Base-by-base conservation (phyloP, 768 basidiomycete species). In the Suillus weaverae region DNA sequence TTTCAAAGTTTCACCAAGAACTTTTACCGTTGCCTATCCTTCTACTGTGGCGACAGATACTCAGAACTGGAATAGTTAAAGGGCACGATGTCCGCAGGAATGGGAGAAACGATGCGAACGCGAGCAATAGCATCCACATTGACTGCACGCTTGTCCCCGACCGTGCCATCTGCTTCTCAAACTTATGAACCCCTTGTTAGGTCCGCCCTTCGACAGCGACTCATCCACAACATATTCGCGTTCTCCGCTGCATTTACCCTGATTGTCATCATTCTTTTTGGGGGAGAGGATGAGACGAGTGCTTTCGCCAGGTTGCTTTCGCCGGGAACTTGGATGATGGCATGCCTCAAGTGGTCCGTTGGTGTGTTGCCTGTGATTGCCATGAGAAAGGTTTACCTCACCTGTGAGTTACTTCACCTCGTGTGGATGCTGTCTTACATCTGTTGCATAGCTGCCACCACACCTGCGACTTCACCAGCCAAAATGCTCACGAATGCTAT, bases 161-260 rank as follows among this genome's bases (percentile, higher is more conserved):
- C 82, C 1, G 76, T 91, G 6, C 88, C 89, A 0, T 80, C 87
- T 0, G 74, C 90, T 2, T 76, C 82, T 6, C 83, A 86, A 67
- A 76, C 80, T 1, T 92, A 87, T 71, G 88, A 90, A 67, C 89
- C 89, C 10, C 82, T 86, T 53, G 84, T 87, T 2, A 90, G 88
- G 70, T 75, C 82, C 3, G 80, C 88, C 6, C 81, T 92, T 54
- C 83, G 80, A 60, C 85, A 86, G 69, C 85, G 90, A 46, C 83
- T 91, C 8, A 76, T 83, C 30, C 79, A 81, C 67, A 78, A 78
- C 64, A 81, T 89, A 38, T 84, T 92, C 64, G 72, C 81, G 10
- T 80, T 79, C 39, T 85, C 88, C 39, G 78, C 78, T 0, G 69
- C 81, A 5, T 79, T 81, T 64, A 84, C 82, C 7, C 87, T 86